Percentiles rank a stretch among this genome's conserved stretches.
Evolutionary conservation across 2,329 filamentous ascomycete species (phyloP).

Genomic region (Xylariales sp.): DNA sequence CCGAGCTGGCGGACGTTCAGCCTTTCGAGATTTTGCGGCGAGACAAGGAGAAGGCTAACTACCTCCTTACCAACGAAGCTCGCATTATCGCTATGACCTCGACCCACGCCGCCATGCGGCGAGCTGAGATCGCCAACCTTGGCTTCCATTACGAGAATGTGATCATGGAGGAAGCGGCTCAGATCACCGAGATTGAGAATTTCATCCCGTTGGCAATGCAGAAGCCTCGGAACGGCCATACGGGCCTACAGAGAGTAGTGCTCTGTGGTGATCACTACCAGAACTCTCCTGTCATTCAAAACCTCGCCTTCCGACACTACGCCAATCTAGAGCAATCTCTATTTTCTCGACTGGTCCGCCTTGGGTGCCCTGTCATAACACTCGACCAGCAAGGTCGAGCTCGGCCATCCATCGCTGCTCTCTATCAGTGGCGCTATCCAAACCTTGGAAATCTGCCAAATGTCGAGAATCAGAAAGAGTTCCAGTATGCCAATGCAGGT

Average conservation of each 20-base stretch:
- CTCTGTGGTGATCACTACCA: conserved; percentile 94
- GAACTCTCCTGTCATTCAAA: conserved; percentile 94
- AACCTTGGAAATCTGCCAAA: conserved; percentile 74
- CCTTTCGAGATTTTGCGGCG: conserved; percentile 92
- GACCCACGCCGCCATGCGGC: conserved; percentile 92
- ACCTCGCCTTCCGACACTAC: conserved; percentile 88
- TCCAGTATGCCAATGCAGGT: conserved; percentile 78
- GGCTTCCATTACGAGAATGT: conserved; percentile 98
- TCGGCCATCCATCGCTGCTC: conserved; percentile 76
- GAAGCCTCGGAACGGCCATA: conserved; percentile 66
- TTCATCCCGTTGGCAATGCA: conserved; percentile 96
- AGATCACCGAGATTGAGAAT: conserved; percentile 95
- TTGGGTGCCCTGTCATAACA: conserved; percentile 86
- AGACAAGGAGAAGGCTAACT: conserved; percentile 91
- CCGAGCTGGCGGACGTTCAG: conserved; percentile 85
- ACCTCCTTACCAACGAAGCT: conserved; percentile 92
- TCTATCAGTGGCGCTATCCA: conserved; percentile 93
- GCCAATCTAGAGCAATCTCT: conserved; percentile 95
- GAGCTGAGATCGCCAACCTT: conserved; percentile 84
- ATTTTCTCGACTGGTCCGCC: conserved; percentile 83
- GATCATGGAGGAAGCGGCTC: conserved; percentile 96
- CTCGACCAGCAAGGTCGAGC: conserved; percentile 93
- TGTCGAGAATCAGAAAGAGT: conserved; percentile 66
- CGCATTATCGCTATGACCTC: conserved; percentile 98
- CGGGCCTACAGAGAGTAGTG: conserved; percentile 80